Evolutionary conservation across 805 yeast genomes (phyloP), one percentile per base, ranked within the genome.

Genomic region (Metschnikowia gelsemii): DNA sequence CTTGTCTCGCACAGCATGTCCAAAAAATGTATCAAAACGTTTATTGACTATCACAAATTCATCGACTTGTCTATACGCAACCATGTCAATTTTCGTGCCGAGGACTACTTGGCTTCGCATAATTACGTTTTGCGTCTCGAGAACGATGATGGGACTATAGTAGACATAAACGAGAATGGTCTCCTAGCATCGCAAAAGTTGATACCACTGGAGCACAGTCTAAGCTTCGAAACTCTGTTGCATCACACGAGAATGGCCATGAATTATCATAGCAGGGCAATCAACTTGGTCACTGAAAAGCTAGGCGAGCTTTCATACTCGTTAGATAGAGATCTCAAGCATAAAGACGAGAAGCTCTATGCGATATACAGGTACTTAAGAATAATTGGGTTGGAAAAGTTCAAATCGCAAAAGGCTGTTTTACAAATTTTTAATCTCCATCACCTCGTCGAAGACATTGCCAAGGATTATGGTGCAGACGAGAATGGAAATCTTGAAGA

Each of bases 1-100:
- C 86, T 93, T 42, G 95, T 95, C 0, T 93, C 97, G 28, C 53
- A 56, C 40, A 52, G 52, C 42, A 38, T 59, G 36, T 51, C 55
- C 38, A 56, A 54, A 27, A 51, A 49, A 39, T 52, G 60, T 38
- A 54, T 59, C 45, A 52, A 50, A 38, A 55, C 54, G 7, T 56
- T 58, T 42, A 58, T 58, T n/a, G 31, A 31, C 14, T 51, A 52
- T 37, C 63, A 58, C 51, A 51, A 49, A 38, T 56, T 47, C 32
- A 52, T 59, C 31, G 60, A 58, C 42, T 54, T 59, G 29, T 32
- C 46, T n/a, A 34, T 58, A 18, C 49, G 61, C n/a, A 58, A 59
- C 45, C 43, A 51, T 34, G 62, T 58, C 24, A 50, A 55, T 20
- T 56, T 49, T 40, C 49, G 59, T 6, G 61, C 54, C 7, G 62